These are phyloP conservation scores for Septoria petroselini DNA, from an alignment of 2,329 filamentous ascomycete genomes.

Conservation along the genomic window DNA sequence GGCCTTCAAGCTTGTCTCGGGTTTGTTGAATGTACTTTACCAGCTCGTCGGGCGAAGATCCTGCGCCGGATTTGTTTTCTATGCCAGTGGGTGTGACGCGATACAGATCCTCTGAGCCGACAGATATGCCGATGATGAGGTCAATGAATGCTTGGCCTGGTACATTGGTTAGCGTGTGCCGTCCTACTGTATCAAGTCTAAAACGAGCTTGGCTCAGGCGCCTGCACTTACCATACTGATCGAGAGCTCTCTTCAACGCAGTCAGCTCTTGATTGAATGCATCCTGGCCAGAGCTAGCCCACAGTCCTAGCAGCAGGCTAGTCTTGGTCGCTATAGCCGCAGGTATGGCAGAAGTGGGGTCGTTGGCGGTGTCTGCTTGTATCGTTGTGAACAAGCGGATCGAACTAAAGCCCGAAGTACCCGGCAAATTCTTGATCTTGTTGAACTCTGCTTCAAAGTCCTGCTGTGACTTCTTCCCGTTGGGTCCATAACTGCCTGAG, in stretches of 20 bases:
- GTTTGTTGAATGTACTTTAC: conserved; percentile 69
- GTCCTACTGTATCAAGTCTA: too few relatives aligned
- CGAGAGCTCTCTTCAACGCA: conserved; percentile 69
- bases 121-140: conserved; percentile 75
- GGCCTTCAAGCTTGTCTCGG: conserved; percentile 61
- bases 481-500: conserved; percentile 63
- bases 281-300: conserved; percentile 53
- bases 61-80: conserved; percentile 59
- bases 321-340: conserved; percentile 81
- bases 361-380: conserved; percentile 56
- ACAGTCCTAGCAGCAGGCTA: conserved; percentile 75
- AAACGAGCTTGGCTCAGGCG: too few relatives aligned
- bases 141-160: conserved; percentile 59
- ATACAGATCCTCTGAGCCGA: conserved; percentile 75
- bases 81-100: conserved; percentile 66
- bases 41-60: conserved; percentile 61
- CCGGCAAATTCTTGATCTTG: conserved; percentile 60
- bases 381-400: conserved; percentile 65
- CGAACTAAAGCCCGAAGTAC: conserved; percentile 44
- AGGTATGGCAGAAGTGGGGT: conserved; percentile 67
- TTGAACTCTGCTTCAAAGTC: conserved; percentile 72
- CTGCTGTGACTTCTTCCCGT: conserved; percentile 58
- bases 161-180: too few relatives aligned
- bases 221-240: conserved; percentile 50
- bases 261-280: conserved; percentile 68